Evolutionary conservation across 225 moss, liverwort and hornwort species (phyloP).

Genomic region (Marchantia paleacea): DNA sequence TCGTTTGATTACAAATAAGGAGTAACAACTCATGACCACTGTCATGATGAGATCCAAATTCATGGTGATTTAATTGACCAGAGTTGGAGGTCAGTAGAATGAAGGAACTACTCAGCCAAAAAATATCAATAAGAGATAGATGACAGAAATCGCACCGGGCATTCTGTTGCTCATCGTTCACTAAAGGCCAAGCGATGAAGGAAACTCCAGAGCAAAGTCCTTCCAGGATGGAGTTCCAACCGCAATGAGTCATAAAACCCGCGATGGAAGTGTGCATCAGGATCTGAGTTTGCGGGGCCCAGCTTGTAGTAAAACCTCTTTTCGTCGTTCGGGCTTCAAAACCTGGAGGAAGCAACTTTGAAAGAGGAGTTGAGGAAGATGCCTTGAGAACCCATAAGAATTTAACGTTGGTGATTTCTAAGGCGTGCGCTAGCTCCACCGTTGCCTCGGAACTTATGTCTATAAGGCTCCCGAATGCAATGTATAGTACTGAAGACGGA

Average conservation of each 20-base stretch:
- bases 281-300: slow-evolving; percentile 44
- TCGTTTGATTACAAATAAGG: too few species aligned
- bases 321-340: slow-evolving; percentile 31
- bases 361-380: background rate
- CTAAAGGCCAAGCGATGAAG: slow-evolving; percentile 45
- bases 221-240: slow-evolving; percentile 55
- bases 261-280: slow-evolving; percentile 39
- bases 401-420: slow-evolving; percentile 34
- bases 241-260: slow-evolving; percentile 55
- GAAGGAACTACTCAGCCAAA: background rate
- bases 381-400: slow-evolving; percentile 45
- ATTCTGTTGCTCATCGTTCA: slow-evolving; percentile 24
- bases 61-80: background rate
- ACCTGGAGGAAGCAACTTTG: slow-evolving; percentile 36
- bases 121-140: background rate
- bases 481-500: slow-evolving; percentile 35
- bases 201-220: slow-evolving; percentile 47
- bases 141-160: slow-evolving; percentile 22
- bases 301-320: slow-evolving; percentile 37
- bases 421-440: slow-evolving; percentile 35
- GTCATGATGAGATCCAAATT: too few species aligned
- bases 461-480: slow-evolving; percentile 38
- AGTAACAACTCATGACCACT: too few species aligned
- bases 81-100: background rate
- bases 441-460: slow-evolving; percentile 18